Conservation (phyloP, 2,329 filamentous ascomycete genomes). For the Monosporascus cannonballus region DNA sequence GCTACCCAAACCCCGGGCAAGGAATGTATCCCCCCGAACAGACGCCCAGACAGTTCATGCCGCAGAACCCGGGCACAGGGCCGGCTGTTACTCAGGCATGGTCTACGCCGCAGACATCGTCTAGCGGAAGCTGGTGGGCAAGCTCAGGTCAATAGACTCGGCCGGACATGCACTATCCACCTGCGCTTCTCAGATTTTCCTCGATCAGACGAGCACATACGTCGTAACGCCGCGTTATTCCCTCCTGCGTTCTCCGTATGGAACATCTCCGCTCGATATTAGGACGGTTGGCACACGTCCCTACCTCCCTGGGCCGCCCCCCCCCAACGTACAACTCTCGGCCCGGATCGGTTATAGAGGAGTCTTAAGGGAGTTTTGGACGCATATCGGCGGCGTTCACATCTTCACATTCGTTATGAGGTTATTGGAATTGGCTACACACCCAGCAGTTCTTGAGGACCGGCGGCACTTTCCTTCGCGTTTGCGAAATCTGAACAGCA, state of each 20-base stretch:
- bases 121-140: constrained; percentile 51
- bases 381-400: neutral
- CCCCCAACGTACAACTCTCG: constrained; percentile 5
- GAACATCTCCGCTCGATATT: neutral
- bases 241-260: neutral
- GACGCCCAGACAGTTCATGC: constrained; percentile 62
- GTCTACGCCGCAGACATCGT: constrained; percentile 56
- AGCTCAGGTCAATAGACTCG: constrained; percentile 38
- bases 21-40: constrained; percentile 57
- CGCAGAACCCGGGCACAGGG: constrained; percentile 47
- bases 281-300: neutral
- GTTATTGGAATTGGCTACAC: constrained; percentile 4
- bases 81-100: constrained; percentile 48
- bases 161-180: neutral
- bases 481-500: constrained; percentile 9
- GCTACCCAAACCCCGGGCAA: constrained; percentile 48
- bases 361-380: constrained; percentile 9
- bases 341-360: constrained; percentile 14
- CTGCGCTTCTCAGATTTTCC: neutral
- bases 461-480: constrained; percentile 3
- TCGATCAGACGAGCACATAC: neutral
- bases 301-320: neutral
- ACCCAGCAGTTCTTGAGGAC: constrained; percentile 1
- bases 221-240: neutral
- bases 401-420: constrained; percentile 12